phyloP scores from a whole-genome alignment of 352 stramenopile genomes.

The Phytophthora melonis region DNA sequence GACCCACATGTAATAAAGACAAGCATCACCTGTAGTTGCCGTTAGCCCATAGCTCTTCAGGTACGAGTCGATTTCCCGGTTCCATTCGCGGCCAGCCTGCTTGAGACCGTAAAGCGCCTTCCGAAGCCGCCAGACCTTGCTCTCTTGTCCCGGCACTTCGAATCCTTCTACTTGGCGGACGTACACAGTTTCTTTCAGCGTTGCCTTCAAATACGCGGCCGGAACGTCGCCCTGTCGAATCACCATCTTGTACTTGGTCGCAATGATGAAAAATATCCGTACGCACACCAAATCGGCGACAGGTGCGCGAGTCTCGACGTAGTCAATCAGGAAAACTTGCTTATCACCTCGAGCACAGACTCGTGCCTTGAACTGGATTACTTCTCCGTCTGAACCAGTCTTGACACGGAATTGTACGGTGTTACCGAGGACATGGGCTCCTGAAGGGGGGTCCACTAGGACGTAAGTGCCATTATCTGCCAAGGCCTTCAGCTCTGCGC shows the following conservation, averaged over 20 bases:
- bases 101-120: slow-evolving; percentile 11
- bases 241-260: neutral
- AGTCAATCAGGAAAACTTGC: slow-evolving; percentile 7
- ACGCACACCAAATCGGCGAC: slow-evolving; percentile 7
- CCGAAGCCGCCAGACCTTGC: slow-evolving; percentile 6
- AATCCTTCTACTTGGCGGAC: slow-evolving; percentile 5
- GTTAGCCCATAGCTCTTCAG: slow-evolving; percentile 5
- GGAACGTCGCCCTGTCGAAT: neutral
- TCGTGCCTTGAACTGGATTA: slow-evolving; percentile 7
- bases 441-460: slow-evolving; percentile 6
- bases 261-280: neutral
- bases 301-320: neutral
- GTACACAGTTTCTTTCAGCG: slow-evolving; percentile 3
- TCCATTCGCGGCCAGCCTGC: slow-evolving; percentile 9
- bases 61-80: slow-evolving; percentile 9
- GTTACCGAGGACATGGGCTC: slow-evolving; percentile 2
- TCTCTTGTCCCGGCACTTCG: neutral
- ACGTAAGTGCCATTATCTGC: slow-evolving; percentile 5
- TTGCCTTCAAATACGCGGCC: slow-evolving; percentile 9
- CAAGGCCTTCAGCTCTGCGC: neutral
- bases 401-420: slow-evolving; percentile 18
- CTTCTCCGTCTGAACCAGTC: neutral
- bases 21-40: neutral
- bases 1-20: slow-evolving; percentile 1
- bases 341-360: slow-evolving; percentile 10